Evolutionary conservation across 2,329 filamentous ascomycete species (phyloP).

Genomic region (Iodosphaeria phyllophila): DNA sequence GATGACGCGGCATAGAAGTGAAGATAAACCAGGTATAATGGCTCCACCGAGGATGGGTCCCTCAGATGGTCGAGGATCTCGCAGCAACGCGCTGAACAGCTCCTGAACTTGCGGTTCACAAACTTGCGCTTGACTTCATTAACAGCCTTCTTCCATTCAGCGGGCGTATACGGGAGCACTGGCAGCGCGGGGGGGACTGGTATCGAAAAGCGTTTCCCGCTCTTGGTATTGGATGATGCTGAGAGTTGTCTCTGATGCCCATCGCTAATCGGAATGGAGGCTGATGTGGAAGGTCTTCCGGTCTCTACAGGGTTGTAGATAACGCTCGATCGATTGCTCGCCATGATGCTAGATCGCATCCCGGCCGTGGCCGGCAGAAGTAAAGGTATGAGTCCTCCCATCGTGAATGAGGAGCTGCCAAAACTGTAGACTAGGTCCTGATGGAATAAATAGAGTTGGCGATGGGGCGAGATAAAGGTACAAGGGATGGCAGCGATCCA

Average conservation of each 20-base stretch:
- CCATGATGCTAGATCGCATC: too few relatives aligned
- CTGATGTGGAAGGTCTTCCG: constrained; percentile 5
- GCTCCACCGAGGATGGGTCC: constrained; percentile 24
- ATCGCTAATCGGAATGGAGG: constrained; percentile 2
- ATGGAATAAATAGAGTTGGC: not conserved
- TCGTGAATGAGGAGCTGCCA: too few relatives aligned
- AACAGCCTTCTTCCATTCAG: constrained; percentile 32
- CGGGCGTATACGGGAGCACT: constrained; percentile 21
- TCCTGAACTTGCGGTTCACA: constrained; percentile 27
- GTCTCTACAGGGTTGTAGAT: constrained; percentile 3
- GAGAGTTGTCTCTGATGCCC: constrained; percentile 12
- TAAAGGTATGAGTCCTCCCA: constrained; percentile 11
- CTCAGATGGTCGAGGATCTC: constrained; percentile 31
- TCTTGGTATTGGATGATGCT: constrained; percentile 6
- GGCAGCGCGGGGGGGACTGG: constrained; percentile 7
- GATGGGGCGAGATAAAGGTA: not conserved
- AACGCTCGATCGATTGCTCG: constrained; percentile 3
- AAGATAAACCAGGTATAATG: constrained; percentile 36
- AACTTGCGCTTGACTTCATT: constrained; percentile 35
- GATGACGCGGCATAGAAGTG: constrained; percentile 44
- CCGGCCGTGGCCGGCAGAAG: constrained; percentile 9
- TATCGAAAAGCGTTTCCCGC: constrained; percentile 7
- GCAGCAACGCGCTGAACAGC: constrained; percentile 31
- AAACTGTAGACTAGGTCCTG: not conserved
- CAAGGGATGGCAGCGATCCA: too few relatives aligned